Conservation (phyloP, 768 basidiomycete genomes). For the Mycena filopes region DNA sequence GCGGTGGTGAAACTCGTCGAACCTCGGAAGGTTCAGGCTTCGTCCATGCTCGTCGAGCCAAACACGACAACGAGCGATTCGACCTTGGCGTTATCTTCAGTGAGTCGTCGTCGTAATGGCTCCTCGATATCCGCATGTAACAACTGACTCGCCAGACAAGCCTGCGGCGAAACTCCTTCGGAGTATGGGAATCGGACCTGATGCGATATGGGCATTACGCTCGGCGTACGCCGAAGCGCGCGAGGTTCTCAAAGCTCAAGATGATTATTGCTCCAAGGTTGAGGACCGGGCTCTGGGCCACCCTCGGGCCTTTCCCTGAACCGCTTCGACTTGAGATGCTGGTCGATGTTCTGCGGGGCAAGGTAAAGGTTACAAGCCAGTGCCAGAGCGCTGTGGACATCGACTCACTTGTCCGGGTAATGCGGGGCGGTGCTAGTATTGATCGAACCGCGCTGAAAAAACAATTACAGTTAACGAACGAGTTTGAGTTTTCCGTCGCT, state of each 20-base stretch:
- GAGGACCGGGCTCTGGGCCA: conserved; percentile 59
- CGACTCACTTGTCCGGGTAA: conserved; percentile 72
- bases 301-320: conserved; percentile 70
- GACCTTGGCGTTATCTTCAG: conserved; percentile 87
- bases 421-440: conserved; percentile 36
- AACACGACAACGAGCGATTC: conserved; percentile 56
- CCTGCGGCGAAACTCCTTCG: conserved; percentile 66
- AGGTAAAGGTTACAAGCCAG: conserved; percentile 82
- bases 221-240: conserved; percentile 83
- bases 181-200: conserved; percentile 70
- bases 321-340: conserved; percentile 79
- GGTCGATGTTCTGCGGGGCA: conserved; percentile 86
- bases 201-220: conserved; percentile 81
- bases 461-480: conserved; percentile 79
- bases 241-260: conserved; percentile 74
- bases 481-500: conserved; percentile 86
- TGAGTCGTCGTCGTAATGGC: conserved; percentile 42
- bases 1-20: conserved; percentile 88
- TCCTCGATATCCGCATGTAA: conserved; percentile 2
- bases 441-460: not conserved
- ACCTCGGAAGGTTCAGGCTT: conserved; percentile 79
- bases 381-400: conserved; percentile 82
- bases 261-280: conserved; percentile 74
- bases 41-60: conserved; percentile 88
- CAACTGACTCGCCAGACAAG: conserved; percentile 54